Evolutionary conservation across 2,329 filamentous ascomycete species (phyloP).

Genomic region (Myrmaecium sp.): DNA sequence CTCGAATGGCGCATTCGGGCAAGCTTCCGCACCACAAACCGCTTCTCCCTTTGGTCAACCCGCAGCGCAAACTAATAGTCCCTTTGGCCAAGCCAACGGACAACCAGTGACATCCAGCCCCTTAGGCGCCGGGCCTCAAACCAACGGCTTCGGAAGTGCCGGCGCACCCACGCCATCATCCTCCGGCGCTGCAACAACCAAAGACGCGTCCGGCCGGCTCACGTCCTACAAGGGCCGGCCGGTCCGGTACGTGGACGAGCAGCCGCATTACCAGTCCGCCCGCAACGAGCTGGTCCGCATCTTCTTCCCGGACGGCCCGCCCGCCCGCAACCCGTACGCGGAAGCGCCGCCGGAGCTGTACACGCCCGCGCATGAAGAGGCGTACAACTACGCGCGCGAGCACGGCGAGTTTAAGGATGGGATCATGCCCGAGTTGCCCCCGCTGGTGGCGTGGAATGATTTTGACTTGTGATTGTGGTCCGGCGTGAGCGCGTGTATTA

Average conservation of each 20-base stretch:
- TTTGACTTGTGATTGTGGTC: too few species aligned
- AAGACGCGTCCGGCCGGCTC: slow-evolving; percentile 28
- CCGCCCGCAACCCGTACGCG: slow-evolving; percentile 33
- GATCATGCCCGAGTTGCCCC: slow-evolving; percentile 60
- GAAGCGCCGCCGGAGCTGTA: slow-evolving; percentile 42
- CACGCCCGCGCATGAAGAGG: slow-evolving; percentile 37
- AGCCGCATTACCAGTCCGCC: slow-evolving; percentile 34
- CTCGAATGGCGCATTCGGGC: slow-evolving; percentile 29
- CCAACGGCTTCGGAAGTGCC: slow-evolving; percentile 11
- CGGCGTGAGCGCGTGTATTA: too few species aligned
- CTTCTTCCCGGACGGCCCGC: slow-evolving; percentile 57
- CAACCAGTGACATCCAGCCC: slow-evolving; percentile 9
- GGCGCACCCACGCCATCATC: slow-evolving; percentile 1
- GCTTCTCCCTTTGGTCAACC: slow-evolving; percentile 15
- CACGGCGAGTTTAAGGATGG: slow-evolving; percentile 53
- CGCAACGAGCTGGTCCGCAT: slow-evolving; percentile 37
- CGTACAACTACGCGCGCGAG: slow-evolving; percentile 48
- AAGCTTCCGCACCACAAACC: slow-evolving; percentile 22
- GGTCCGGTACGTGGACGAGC: slow-evolving; percentile 39
- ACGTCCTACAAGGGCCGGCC: slow-evolving; percentile 45
- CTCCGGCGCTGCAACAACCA: slow-evolving; percentile 4
- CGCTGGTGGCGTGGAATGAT: slow-evolving; percentile 62
- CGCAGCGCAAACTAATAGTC: slow-evolving; percentile 9
- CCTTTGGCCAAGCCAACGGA: slow-evolving; percentile 21
- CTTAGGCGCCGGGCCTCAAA: slow-evolving; percentile 1